These are phyloP conservation scores for Phyllosticta citribraziliensis DNA, from an alignment of 2,329 filamentous ascomycete genomes.

Conservation along the genomic window DNA sequence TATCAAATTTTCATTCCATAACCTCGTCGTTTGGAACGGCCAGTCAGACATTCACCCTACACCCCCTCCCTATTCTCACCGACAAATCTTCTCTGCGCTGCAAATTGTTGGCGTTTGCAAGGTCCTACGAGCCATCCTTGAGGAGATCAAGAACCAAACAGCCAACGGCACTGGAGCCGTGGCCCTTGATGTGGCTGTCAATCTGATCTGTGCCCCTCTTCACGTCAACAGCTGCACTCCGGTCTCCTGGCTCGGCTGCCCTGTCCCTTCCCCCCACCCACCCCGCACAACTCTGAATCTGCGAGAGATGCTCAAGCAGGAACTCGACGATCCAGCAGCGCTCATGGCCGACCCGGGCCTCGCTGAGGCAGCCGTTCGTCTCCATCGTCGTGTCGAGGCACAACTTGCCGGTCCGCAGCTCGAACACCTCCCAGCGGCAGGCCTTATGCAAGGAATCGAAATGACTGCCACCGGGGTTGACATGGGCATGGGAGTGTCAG, in stretches of 20 bases:
- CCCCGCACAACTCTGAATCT: constrained; percentile 39
- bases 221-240: constrained; percentile 28
- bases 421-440: background rate
- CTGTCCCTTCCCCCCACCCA: constrained; percentile 18
- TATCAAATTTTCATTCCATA: constrained; percentile 52
- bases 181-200: constrained; percentile 59
- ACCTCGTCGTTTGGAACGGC: constrained; percentile 57
- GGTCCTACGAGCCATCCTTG: constrained; percentile 52
- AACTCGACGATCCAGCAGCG: constrained; percentile 48
- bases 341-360: constrained; percentile 47
- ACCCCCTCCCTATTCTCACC: constrained; percentile 60
- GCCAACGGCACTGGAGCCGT: constrained; percentile 50
- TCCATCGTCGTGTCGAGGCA: constrained; percentile 56
- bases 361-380: constrained; percentile 53
- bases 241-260: constrained; percentile 24
- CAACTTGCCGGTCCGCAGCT: constrained; percentile 36
- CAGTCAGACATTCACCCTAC: constrained; percentile 40
- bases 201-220: constrained; percentile 58
- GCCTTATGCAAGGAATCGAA: constrained; percentile 8
- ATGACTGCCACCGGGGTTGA: constrained; percentile 5
- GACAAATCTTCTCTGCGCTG: constrained; percentile 53
- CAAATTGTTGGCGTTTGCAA: constrained; percentile 53
- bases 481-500: background rate
- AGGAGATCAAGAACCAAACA: constrained; percentile 56
- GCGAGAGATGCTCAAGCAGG: constrained; percentile 48